Evolutionary conservation across 169 alveolate genomes (phyloP).

Genomic region (Plasmodium gaboni): DNA sequence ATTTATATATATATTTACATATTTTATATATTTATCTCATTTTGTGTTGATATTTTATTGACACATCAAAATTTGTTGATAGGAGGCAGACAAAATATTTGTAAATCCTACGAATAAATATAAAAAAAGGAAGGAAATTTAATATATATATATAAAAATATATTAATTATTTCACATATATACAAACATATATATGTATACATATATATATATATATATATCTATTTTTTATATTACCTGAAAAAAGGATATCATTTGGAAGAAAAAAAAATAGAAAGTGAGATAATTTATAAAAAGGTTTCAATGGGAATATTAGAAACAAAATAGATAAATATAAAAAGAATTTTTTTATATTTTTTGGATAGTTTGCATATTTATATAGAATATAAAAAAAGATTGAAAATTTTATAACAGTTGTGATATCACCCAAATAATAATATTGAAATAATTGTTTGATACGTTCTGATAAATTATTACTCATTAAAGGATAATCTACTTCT

Average conservation of each 20-base stretch:
- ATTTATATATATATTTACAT: too few species aligned
- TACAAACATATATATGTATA: background rate
- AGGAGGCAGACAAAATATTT: constrained; percentile 64
- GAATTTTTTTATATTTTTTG: constrained; percentile 12
- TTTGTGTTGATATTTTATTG: background rate
- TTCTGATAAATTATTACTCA: constrained; percentile 23
- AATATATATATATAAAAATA: background rate
- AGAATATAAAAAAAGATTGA: constrained; percentile 52
- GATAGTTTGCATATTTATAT: constrained; percentile 65
- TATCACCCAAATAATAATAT: constrained; percentile 59
- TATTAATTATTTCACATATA: background rate
- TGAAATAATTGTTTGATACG: constrained; percentile 40
- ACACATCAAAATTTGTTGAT: constrained; percentile 67
- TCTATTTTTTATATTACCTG: constrained; percentile 24
- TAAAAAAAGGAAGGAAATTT: background rate
- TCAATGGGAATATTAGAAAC: constrained; percentile 44
- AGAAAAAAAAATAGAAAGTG: constrained; percentile 61
- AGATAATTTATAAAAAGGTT: constrained; percentile 27
- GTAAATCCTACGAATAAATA: constrained; percentile 29
- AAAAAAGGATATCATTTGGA: constrained; percentile 33
- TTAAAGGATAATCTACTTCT: constrained; percentile 61
- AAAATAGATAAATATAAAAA: constrained; percentile 41
- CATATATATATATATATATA: background rate
- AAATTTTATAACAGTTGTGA: constrained; percentile 44
- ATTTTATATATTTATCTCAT: too few species aligned